phyloP scores from a whole-genome alignment of 495 filamentous ascomycete species.

The Daldinia loculata region DNA sequence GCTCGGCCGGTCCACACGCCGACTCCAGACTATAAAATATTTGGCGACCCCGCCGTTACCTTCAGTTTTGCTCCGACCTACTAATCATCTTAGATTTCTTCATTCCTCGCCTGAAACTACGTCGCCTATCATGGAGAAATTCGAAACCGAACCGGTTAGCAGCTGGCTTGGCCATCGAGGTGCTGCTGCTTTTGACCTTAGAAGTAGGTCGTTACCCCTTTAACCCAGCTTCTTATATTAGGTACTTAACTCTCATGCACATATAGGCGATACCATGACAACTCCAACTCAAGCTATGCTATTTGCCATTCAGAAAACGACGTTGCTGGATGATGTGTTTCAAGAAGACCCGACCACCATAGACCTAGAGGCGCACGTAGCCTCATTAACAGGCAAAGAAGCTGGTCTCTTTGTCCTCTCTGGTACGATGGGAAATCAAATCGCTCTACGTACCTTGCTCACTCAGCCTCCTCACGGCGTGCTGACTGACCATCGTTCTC shows the following conservation, averaged over 20 bases:
- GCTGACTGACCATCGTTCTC: constrained; percentile 71
- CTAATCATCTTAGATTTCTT: constrained; percentile 4
- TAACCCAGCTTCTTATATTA: background rate
- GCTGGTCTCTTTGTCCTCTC: constrained; percentile 80
- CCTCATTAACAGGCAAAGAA: constrained; percentile 74
- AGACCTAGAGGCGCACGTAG: constrained; percentile 74
- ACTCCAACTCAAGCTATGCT: constrained; percentile 87
- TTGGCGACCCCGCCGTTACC: constrained; percentile 30
- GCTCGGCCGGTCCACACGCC: constrained; percentile 13
- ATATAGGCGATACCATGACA: constrained; percentile 79
- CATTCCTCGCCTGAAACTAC: constrained; percentile 2
- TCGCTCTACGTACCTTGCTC: constrained; percentile 73
- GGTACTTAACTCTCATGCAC: background rate
- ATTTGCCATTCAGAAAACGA: constrained; percentile 63
- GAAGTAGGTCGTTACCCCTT: constrained; percentile 47
- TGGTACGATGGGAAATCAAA: constrained; percentile 91
- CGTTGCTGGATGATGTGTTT: constrained; percentile 85
- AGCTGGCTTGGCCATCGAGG: constrained; percentile 55
- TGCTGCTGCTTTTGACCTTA: constrained; percentile 53
- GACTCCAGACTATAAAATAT: constrained; percentile 15
- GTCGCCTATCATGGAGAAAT: constrained; percentile 10
- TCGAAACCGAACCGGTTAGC: constrained; percentile 15
- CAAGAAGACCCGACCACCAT: constrained; percentile 80
- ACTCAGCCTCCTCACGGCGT: constrained; percentile 75
- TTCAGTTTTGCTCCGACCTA: background rate